Evolutionary conservation across 257 asterid genomes (phyloP), one percentile per base, ranked within the genome.

Genomic region (Ocimum tenuiflorum): DNA sequence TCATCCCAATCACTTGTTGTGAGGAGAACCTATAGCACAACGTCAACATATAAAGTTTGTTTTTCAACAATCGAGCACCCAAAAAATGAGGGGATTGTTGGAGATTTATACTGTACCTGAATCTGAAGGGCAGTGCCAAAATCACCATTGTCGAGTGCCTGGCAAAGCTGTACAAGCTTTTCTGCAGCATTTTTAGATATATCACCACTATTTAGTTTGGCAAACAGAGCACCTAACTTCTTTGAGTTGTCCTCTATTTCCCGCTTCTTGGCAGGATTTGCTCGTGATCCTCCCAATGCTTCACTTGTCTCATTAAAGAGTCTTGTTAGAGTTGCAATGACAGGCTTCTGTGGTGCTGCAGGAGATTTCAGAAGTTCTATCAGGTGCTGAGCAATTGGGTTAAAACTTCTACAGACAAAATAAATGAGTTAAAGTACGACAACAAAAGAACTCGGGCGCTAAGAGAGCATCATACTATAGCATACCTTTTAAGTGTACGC

Each of bases 1-100:
- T 92, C 99, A 42, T 92, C 99, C 99, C 99, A 92, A 63, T 92
- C 99, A 59, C 90, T 92, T 63, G 96, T 88, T 2, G 99, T 87
- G 62, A 92, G 97, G 13, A 73, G 85, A 27, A 92, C 95, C 99
- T 92, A 69, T 48, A 29, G 12, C 65, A 53, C 62, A 58, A 14
- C 36, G 47, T 64, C 20, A 49, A 33, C 62, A 64, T 27, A 48
- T n/a, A 48, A 57, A 23, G 33, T 22, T 62, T 19, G 42, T 13
- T 63, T 53, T 59, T 27, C 31, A 18, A 6, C 31, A 18, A 6
- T 38, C 23, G 22, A 14, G 60, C 59, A 20, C 15, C 20, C 17
- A 36, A 19, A 38, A 29, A 35, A 15, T 17, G 0, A 7, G 6
- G 20, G 11, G 14, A 9, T 17, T 0, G 0, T 6, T 7, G 19